Conservation (phyloP, 73 alveolate species). For the Paramecium octaurelia region DNA sequence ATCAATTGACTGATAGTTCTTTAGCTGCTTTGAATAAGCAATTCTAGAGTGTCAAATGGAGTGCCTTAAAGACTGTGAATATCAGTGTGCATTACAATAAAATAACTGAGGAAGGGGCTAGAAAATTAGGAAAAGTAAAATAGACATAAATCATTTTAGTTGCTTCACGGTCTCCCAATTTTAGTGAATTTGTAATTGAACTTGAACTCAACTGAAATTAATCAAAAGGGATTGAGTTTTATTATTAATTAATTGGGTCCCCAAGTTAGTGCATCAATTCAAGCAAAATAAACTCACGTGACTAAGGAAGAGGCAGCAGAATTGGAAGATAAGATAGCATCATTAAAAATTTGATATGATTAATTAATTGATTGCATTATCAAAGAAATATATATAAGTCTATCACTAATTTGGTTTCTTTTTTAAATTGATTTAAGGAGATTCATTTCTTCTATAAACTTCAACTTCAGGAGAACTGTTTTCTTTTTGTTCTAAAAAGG, state of each 20-base stretch:
- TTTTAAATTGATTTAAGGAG: not conserved
- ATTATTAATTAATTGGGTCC: slow-evolving; percentile 8
- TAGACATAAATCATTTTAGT: not conserved
- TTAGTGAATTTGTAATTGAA: not conserved
- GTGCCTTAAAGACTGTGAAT: not conserved
- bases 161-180: not conserved
- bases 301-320: slow-evolving; percentile 7
- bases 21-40: not conserved
- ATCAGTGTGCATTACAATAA: not conserved
- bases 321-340: not conserved
- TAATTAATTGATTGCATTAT: not conserved
- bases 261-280: not conserved
- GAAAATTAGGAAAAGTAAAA: slow-evolving; percentile 31
- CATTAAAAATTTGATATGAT: not conserved
- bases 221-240: not conserved
- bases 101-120: not conserved
- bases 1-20: not conserved
- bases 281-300: not conserved
- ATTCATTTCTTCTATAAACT: not conserved
- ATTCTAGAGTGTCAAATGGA: not conserved
- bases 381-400: not conserved
- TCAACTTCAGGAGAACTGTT: slow-evolving; percentile 11
- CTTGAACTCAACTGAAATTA: not conserved
- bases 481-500: not conserved
- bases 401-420: not conserved